Conservation (phyloP, 78 protist genomes). For the Pigoraptor vietnamica region DNA sequence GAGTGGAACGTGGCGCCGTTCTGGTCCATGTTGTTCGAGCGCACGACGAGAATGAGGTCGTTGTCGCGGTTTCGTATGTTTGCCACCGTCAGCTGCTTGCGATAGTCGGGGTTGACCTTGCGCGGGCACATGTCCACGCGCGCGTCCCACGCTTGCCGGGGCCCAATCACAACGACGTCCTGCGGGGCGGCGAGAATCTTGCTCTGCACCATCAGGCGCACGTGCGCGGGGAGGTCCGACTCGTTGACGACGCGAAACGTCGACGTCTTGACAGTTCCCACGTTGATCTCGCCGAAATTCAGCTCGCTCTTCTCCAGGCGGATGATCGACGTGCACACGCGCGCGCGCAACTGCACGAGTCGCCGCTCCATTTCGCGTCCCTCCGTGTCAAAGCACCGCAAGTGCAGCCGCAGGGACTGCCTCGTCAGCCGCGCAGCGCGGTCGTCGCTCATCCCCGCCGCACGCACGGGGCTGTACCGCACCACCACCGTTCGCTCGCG, state of each 20-base stretch:
- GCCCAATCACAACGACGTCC: constrained; percentile 22
- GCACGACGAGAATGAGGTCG: constrained; percentile 40
- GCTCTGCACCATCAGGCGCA: constrained; percentile 22
- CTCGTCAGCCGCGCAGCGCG: not conserved
- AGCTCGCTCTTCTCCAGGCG: constrained; percentile 20
- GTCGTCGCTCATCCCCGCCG: too few relatives aligned
- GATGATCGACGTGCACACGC: constrained; percentile 55
- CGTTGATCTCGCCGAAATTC: constrained; percentile 56
- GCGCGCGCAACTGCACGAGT: constrained; percentile 20
- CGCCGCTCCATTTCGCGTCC: not conserved
- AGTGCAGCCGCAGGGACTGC: constrained; percentile 7
- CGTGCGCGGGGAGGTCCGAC: constrained; percentile 47
- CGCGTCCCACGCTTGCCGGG: constrained; percentile 35
- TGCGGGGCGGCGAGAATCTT: not conserved
- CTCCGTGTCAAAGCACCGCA: not conserved
- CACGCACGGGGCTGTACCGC: too few relatives aligned
- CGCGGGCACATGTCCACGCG: constrained; percentile 43
- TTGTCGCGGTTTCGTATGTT: constrained; percentile 35
- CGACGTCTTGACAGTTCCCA: constrained; percentile 5
- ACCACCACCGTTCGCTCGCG: too few relatives aligned
- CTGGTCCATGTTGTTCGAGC: constrained; percentile 64
- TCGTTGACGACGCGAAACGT: constrained; percentile 12
- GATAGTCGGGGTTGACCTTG: constrained; percentile 65
- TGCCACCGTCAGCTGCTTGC: constrained; percentile 56
- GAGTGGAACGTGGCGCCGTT: constrained; percentile 54